Evolutionary conservation across 352 stramenopile species (phyloP), one percentile per base, ranked within the genome.

Genomic region (Pythium scleroteichum): DNA sequence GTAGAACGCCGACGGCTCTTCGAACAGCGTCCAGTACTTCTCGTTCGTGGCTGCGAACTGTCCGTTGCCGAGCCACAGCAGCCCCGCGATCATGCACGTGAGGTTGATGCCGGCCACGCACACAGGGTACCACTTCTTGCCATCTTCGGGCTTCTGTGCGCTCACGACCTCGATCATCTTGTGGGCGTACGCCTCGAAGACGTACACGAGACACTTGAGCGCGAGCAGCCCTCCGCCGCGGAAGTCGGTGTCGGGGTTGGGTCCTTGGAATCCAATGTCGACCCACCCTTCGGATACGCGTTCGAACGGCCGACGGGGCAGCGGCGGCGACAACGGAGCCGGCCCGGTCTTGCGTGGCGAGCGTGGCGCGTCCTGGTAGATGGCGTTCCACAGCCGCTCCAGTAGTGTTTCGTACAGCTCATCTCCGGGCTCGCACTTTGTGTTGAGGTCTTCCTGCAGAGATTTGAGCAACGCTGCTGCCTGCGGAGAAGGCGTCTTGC

Each of bases 131-230:
- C 84, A 94, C 45, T 81, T 81, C 42, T 70, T 87, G 3, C 59
- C 72, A 5, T 68, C 63, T 3, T 66, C 49, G 1, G 80, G 82
- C 53, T 56, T 77, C 59, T 95, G 81, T 1, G 60, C 62, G 13
- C 65, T 53, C 19, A 90, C 64, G 29, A 94, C 75, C 16, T 67
- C 69, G n/a, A 75, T 53, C 86, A 93, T 94, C 60, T 87, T 77
- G 24, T 68, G 67, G 0, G 82, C 75, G 53, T 90, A 88, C 20
- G 79, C 79, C 59, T 94, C 76, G 54, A 92, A 94, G 0, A 71
- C 80, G 55, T 94, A 93, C 23, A 94, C 51, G n/a, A 95, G 63
- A 59, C 86, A 95, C 69, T 94, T 92, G 64, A 95, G 78, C 7
- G 83, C 84, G 3, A 94, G 62, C 13, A 90, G 50, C 2, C 84